Evolutionary conservation across 441 rosid species (phyloP).

Genomic region (Cnidoscolus chayamansa): DNA sequence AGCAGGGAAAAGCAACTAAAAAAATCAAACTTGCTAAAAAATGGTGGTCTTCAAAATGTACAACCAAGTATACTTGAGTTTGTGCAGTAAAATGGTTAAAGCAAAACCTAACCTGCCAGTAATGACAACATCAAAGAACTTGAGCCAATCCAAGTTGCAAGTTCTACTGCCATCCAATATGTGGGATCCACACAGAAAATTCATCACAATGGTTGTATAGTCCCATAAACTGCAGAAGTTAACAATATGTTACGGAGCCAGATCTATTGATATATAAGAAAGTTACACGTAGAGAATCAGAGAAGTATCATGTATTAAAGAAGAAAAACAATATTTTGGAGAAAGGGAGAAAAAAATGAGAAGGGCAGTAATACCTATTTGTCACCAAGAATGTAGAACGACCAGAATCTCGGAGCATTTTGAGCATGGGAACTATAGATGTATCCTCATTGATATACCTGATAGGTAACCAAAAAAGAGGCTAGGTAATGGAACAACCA

Average conservation of each 20-base stretch:
- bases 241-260: background rate
- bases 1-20: background rate
- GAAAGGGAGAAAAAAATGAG: background rate
- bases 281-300: background rate
- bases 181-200: constrained; percentile 70
- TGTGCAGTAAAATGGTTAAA: constrained; percentile 5
- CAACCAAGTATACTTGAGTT: background rate
- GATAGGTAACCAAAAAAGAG: constrained; percentile 16
- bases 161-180: constrained; percentile 36
- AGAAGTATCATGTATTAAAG: too few relatives aligned
- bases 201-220: constrained; percentile 95
- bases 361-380: constrained; percentile 53
- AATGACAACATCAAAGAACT: constrained; percentile 84
- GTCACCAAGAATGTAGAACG: constrained; percentile 93
- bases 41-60: background rate
- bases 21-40: background rate
- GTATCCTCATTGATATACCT: constrained; percentile 82
- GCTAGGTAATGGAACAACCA: background rate
- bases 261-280: background rate
- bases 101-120: constrained; percentile 72
- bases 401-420: constrained; percentile 84
- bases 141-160: constrained; percentile 83
- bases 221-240: constrained; percentile 89
- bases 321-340: background rate
- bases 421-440: constrained; percentile 72